These are phyloP conservation scores for Lagenidium sp. DNA, from an alignment of 352 stramenopile species.

Conservation along the genomic window DNA sequence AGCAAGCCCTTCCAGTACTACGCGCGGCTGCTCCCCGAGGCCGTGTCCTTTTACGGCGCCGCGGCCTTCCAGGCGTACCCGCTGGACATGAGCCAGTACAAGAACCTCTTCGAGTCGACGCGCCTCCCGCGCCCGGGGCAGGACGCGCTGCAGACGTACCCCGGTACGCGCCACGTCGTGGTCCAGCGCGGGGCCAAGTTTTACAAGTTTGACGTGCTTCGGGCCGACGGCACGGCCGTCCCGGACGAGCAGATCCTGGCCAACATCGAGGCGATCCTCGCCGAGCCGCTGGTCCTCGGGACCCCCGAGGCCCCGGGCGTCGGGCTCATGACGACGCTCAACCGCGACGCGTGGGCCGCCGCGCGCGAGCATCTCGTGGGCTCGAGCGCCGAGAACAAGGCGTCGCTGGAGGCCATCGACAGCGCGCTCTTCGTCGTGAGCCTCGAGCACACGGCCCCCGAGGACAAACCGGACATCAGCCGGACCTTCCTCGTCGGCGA, in stretches of 20 bases:
- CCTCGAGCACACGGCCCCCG: constrained; percentile 63
- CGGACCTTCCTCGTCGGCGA: constrained; percentile 78
- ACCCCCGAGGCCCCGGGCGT: constrained; percentile 35
- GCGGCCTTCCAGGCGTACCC: constrained; percentile 80
- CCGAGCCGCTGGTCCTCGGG: constrained; percentile 33
- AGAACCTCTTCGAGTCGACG: constrained; percentile 81
- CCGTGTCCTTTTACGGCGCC: constrained; percentile 83
- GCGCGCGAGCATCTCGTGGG: constrained; percentile 48
- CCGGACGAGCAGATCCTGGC: constrained; percentile 75
- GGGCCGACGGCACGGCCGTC: constrained; percentile 40
- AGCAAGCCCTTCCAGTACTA: constrained; percentile 76
- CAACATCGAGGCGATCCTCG: constrained; percentile 78
- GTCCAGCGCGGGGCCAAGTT: constrained; percentile 84
- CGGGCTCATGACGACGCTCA: constrained; percentile 71
- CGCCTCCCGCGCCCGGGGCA: constrained; percentile 52
- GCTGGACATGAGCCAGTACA: constrained; percentile 91
- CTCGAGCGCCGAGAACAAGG: constrained; percentile 45
- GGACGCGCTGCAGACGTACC: constrained; percentile 64
- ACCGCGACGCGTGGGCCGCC: constrained; percentile 77
- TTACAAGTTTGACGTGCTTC: constrained; percentile 83
- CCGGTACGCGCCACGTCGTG: constrained; percentile 65
- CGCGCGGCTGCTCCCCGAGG: constrained; percentile 73
- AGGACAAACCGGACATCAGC: constrained; percentile 45
- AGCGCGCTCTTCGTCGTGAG: constrained; percentile 79
- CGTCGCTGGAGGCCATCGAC: constrained; percentile 74